phyloP scores from a whole-genome alignment of 2,329 filamentous ascomycete genomes.

The Ophiostoma perfectum region DNA sequence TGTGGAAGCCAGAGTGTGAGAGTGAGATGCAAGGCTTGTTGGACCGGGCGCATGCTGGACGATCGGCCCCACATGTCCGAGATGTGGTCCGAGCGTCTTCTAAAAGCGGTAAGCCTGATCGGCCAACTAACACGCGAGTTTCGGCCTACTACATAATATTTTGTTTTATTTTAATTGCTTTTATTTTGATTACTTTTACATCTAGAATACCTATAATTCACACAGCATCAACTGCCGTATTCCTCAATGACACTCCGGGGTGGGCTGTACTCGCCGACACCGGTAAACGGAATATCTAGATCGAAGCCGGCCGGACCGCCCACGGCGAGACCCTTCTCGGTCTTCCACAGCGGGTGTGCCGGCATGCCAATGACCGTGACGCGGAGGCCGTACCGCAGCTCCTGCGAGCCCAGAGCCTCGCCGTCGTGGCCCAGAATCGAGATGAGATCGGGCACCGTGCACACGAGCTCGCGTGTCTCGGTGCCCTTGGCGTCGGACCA shows the following conservation, averaged over 20 bases:
- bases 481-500: conserved; percentile 1
- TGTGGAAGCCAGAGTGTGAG: too few species aligned
- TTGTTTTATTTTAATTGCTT: too few species aligned
- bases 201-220: not conserved
- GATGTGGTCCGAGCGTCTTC: not conserved
- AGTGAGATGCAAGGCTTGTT: too few species aligned
- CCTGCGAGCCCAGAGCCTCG: conserved; percentile 11
- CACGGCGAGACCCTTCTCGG: conserved; percentile 6
- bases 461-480: conserved; percentile 2
- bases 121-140: too few species aligned
- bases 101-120: not conserved
- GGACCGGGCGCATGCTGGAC: not conserved
- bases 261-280: not conserved
- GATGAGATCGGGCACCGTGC: conserved; percentile 3
- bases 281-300: conserved; percentile 7
- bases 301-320: conserved; percentile 5
- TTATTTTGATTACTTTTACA: too few species aligned
- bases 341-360: conserved; percentile 10
- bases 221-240: not conserved
- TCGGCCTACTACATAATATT: too few species aligned
- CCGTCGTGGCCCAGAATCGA: conserved; percentile 12
- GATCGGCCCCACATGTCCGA: not conserved
- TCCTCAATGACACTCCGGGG: conserved; percentile 8
- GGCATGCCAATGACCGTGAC: conserved; percentile 11
- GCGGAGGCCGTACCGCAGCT: conserved; percentile 12